phyloP scores from a whole-genome alignment of 139 green algal species.

The Chlorokybus atmophyticus region DNA sequence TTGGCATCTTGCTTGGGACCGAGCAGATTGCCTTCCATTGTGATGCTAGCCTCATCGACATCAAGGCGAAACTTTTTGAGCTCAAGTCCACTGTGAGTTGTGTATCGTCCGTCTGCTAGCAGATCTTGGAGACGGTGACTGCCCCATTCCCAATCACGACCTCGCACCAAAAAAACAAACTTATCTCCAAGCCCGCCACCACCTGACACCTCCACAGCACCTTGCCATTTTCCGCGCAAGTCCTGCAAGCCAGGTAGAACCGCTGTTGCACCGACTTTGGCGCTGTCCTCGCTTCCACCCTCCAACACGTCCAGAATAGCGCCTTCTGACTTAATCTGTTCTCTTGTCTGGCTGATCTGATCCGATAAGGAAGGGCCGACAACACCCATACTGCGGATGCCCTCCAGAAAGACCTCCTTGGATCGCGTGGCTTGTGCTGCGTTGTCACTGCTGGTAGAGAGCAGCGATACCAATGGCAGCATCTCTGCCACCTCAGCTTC shows the following conservation, averaged over 20 bases:
- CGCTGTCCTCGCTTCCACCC: not conserved
- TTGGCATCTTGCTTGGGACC: slow-evolving; percentile 29
- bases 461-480: slow-evolving; percentile 23
- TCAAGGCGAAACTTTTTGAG: not conserved
- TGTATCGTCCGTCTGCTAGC: too few species aligned
- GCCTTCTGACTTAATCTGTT: not conserved
- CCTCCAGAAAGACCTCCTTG: not conserved
- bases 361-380: not conserved
- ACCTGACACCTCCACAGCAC: slow-evolving; percentile 20
- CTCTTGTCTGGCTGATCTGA: not conserved
- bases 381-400: not conserved
- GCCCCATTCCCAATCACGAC: slow-evolving; percentile 34
- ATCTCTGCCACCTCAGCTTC: slow-evolving; percentile 31
- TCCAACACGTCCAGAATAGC: not conserved
- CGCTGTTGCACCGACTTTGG: too few species aligned
- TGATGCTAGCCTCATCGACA: not conserved
- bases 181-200: slow-evolving; percentile 7
- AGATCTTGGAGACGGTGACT: slow-evolving; percentile 26
- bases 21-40: slow-evolving; percentile 12
- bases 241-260: slow-evolving; percentile 24
- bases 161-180: slow-evolving; percentile 11
- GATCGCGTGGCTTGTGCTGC: not conserved
- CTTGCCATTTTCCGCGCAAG: slow-evolving; percentile 23
- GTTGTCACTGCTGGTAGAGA: slow-evolving; percentile 16
- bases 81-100: slow-evolving; percentile 1